These are phyloP conservation scores for Ascoidea tarda DNA, from an alignment of 805 yeast species.

Conservation along the genomic window DNA sequence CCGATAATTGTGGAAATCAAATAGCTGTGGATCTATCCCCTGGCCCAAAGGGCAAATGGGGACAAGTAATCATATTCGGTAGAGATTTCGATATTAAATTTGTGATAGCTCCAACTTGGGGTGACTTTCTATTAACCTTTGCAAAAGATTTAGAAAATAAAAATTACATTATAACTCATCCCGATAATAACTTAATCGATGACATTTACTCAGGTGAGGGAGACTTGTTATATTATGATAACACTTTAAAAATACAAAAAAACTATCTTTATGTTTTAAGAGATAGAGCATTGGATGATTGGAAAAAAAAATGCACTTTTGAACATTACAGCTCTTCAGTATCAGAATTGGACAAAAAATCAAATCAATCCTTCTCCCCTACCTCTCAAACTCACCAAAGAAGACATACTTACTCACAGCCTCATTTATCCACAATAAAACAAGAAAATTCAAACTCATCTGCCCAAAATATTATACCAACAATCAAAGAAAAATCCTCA, in stretches of 20 bases:
- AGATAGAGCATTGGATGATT: conserved; percentile 16
- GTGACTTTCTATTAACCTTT: conserved; percentile 71
- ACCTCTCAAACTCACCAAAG: neutral
- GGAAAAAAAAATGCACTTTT: conserved; percentile 3
- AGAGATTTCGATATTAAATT: conserved; percentile 87
- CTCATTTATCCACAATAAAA: neutral
- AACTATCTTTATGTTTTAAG: conserved; percentile 25
- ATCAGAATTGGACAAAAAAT: neutral
- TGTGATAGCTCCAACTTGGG: conserved; percentile 80
- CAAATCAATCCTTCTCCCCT: conserved; percentile 1
- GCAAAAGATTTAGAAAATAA: conserved; percentile 83
- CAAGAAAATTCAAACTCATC: neutral
- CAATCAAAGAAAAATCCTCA: neutral
- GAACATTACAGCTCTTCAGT: neutral
- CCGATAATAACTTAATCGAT: too few species aligned
- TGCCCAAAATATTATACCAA: neutral
- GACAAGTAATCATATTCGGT: conserved; percentile 88
- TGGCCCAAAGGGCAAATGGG: conserved; percentile 68
- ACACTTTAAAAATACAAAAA: conserved; percentile 54
- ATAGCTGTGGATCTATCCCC: conserved; percentile 84
- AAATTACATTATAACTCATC: conserved; percentile 54
- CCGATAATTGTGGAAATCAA: conserved; percentile 84
- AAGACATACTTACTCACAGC: neutral
- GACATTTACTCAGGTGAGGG: conserved; percentile 25
- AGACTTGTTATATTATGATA: conserved; percentile 39